These are phyloP conservation scores for Xylaria venustula DNA, from an alignment of 495 filamentous ascomycete genomes.

Conservation along the genomic window DNA sequence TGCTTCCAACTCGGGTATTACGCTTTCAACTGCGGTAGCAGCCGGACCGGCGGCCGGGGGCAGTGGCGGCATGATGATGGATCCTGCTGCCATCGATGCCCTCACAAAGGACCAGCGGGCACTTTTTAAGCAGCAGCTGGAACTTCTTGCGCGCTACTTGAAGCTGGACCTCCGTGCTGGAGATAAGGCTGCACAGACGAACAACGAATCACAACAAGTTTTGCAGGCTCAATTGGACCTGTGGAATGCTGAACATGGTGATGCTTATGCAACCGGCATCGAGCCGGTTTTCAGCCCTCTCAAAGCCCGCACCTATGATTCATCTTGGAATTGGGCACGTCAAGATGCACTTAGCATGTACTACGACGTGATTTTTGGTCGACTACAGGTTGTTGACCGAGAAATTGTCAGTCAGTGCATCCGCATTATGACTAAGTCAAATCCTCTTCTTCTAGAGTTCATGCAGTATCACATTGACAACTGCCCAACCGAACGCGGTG, in stretches of 20 bases:
- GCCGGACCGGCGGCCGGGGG: conserved; percentile 70
- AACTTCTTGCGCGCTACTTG: conserved; percentile 90
- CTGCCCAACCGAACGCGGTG: conserved; percentile 92
- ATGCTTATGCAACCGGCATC: conserved; percentile 92
- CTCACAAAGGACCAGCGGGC: conserved; percentile 93
- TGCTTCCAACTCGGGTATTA: conserved; percentile 80
- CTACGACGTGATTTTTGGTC: conserved; percentile 98
- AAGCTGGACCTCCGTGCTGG: conserved; percentile 95
- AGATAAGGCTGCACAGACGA: conserved; percentile 85
- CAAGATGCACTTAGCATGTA: conserved; percentile 98
- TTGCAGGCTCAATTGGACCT: conserved; percentile 91
- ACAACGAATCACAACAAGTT: conserved; percentile 77
- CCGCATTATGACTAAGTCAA: conserved; percentile 98
- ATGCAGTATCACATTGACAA: conserved; percentile 99
- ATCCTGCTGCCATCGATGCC: conserved; percentile 93
- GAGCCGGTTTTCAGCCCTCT: conserved; percentile 89
- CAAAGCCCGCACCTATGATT: conserved; percentile 96
- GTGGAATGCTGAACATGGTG: conserved; percentile 93
- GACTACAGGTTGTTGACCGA: conserved; percentile 87
- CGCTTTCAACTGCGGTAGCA: conserved; percentile 70
- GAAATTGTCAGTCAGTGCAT: conserved; percentile 99
- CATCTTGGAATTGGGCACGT: conserved; percentile 98
- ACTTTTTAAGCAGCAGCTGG: conserved; percentile 95
- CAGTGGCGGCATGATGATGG: conserved; percentile 95
- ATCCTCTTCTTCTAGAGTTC: conserved; percentile 91